Evolutionary conservation across 164 flowering plant species (phyloP).

Genomic region (Aristolochia contorta): DNA sequence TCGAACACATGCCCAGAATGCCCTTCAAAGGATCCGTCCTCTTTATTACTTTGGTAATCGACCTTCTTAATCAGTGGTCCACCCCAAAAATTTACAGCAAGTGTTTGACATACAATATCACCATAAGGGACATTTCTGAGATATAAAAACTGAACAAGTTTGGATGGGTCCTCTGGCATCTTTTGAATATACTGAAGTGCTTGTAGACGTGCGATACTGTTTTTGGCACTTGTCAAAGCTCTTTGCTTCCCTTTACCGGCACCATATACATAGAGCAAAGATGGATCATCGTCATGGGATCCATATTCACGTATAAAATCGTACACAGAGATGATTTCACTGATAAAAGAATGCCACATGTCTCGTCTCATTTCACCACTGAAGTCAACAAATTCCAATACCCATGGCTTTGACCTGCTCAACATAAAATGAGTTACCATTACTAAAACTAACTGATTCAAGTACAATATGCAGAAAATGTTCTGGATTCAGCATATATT

Average conservation of each 20-base stretch:
- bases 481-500: no score
- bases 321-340: constrained; percentile 67
- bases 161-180: constrained; percentile 70
- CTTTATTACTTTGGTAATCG: constrained; percentile 15
- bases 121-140: constrained; percentile 71
- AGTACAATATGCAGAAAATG: no score
- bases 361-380: constrained; percentile 95
- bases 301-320: constrained; percentile 72
- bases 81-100: constrained; percentile 85
- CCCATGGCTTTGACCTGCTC: constrained; percentile 64
- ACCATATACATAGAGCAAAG: constrained; percentile 53
- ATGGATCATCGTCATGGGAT: constrained; percentile 58
- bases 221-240: constrained; percentile 48
- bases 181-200: constrained; percentile 71
- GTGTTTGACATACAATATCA: constrained; percentile 66
- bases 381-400: constrained; percentile 84
- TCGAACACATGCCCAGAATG: constrained; percentile 42
- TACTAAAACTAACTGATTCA: no score
- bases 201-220: constrained; percentile 72
- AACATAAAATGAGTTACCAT: background rate
- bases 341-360: constrained; percentile 82
- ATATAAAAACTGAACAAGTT: constrained; percentile 77
- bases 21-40: constrained; percentile 18
- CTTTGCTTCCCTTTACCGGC: constrained; percentile 64
- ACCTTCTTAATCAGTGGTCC: constrained; percentile 50